These are phyloP conservation scores for Aureobasidium vineae DNA, from an alignment of 2,329 filamentous ascomycete genomes.

Conservation along the genomic window DNA sequence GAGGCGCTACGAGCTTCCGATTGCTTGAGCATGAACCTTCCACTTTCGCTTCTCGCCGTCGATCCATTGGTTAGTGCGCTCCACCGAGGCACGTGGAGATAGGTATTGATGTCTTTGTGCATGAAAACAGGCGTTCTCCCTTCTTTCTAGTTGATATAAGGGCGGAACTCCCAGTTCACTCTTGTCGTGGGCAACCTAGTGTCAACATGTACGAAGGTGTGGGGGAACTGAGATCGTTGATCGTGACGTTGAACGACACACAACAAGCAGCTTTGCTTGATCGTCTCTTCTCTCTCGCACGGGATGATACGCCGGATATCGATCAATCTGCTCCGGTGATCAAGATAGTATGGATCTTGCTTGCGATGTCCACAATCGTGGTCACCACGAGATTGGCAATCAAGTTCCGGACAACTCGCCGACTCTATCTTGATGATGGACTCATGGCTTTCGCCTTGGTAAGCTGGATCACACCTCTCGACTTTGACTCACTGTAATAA, in stretches of 20 bases:
- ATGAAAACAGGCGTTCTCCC: neutral
- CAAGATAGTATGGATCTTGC: slow-evolving; percentile 30
- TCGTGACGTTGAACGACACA: neutral
- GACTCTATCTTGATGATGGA: slow-evolving; percentile 35
- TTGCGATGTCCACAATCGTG: slow-evolving; percentile 33
- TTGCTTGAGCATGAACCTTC: slow-evolving; percentile 8
- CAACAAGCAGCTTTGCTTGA: neutral
- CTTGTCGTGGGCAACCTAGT: neutral
- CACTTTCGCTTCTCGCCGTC: slow-evolving; percentile 8
- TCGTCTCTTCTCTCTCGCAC: neutral
- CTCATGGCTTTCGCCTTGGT: slow-evolving; percentile 33
- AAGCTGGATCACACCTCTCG: neutral
- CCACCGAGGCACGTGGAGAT: slow-evolving; percentile 3
- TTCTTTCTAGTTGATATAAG: slow-evolving; percentile 3
- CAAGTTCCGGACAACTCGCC: slow-evolving; percentile 32
- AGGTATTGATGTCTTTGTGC: neutral
- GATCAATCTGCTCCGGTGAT: neutral
- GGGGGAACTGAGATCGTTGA: neutral
- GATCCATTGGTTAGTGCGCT: neutral
- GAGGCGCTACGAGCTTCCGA: neutral
- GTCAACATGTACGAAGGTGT: slow-evolving; percentile 9
- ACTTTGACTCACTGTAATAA: neutral
- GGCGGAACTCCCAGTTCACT: neutral
- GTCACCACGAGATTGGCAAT: slow-evolving; percentile 31
- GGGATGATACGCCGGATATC: neutral